Percentiles rank a stretch among this genome's conserved stretches.
Evolutionary conservation across 805 yeast species (phyloP).

Genomic region (Myxozyma mucilagina): DNA sequence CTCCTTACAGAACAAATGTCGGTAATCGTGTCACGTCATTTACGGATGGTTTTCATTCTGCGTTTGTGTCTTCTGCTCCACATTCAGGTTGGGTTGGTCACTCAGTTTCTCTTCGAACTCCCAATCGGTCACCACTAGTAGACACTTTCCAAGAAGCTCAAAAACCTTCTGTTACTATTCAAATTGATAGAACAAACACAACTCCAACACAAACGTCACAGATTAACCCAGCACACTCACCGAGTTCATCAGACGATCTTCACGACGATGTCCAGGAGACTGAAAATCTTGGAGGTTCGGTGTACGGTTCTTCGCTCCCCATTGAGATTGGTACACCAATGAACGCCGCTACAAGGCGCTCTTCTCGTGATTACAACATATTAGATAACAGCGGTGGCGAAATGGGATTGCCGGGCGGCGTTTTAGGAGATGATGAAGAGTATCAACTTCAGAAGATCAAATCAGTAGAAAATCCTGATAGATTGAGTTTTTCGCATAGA

Average conservation of each 20-base stretch:
- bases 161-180: neutral
- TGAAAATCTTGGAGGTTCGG: neutral
- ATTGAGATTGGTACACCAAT: constrained; percentile 23
- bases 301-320: constrained; percentile 24
- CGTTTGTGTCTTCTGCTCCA: constrained; percentile 6
- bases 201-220: neutral
- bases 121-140: neutral
- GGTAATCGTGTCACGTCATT: constrained; percentile 9
- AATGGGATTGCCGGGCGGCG: constrained; percentile 27
- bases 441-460: constrained; percentile 15
- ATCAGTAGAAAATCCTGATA: constrained; percentile 24
- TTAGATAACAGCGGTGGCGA: constrained; percentile 15
- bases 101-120: constrained; percentile 15
- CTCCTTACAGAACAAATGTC: constrained; percentile 1
- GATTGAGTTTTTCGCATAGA: constrained; percentile 26
- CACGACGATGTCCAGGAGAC: neutral
- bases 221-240: neutral
- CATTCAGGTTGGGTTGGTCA: constrained; percentile 22
- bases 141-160: neutral
- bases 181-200: neutral
- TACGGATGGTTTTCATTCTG: constrained; percentile 7
- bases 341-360: neutral
- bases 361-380: neutral
- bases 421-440: constrained; percentile 25
- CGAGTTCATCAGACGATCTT: constrained; percentile 16